Percentiles rank a stretch among this genome's conserved stretches.
phyloP scores from a whole-genome alignment of 139 green algal genomes.

The Chlorella sp. region DNA sequence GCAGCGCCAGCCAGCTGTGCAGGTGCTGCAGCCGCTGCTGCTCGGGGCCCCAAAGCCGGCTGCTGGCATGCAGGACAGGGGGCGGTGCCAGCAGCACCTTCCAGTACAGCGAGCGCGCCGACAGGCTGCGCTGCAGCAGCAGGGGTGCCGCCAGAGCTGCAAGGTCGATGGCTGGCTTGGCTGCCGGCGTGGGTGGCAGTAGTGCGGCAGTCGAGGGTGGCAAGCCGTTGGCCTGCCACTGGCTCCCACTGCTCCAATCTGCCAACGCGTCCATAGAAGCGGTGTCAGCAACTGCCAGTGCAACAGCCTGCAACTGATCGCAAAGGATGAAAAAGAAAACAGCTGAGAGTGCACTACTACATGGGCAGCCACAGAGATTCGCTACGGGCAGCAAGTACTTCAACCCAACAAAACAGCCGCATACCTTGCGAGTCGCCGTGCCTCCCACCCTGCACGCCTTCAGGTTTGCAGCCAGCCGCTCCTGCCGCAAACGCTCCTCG shows the following conservation, averaged over 20 bases:
- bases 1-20: conserved; percentile 24
- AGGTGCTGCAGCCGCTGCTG: background rate
- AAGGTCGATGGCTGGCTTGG: background rate
- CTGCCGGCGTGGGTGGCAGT: too few relatives aligned
- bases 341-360: background rate
- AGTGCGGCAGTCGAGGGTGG: too few relatives aligned
- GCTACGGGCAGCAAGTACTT: background rate
- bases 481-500: conserved; percentile 17
- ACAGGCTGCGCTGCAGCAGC: conserved; percentile 21
- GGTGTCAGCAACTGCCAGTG: too few relatives aligned
- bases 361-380: background rate
- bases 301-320: conserved; percentile 5
- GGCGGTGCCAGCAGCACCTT: conserved; percentile 19
- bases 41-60: too few relatives aligned
- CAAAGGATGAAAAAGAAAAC: background rate
- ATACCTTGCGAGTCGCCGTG: background rate
- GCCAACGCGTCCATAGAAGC: background rate
- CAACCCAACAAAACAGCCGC: background rate
- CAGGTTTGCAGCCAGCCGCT: conserved; percentile 1
- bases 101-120: conserved; percentile 24
- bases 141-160: background rate
- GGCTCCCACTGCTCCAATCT: background rate
- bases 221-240: too few relatives aligned
- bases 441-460: conserved; percentile 41
- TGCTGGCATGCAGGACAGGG: background rate